Evolutionary conservation across 768 basidiomycete species (phyloP).

Genomic region (Hysterangium stoloniferum): DNA sequence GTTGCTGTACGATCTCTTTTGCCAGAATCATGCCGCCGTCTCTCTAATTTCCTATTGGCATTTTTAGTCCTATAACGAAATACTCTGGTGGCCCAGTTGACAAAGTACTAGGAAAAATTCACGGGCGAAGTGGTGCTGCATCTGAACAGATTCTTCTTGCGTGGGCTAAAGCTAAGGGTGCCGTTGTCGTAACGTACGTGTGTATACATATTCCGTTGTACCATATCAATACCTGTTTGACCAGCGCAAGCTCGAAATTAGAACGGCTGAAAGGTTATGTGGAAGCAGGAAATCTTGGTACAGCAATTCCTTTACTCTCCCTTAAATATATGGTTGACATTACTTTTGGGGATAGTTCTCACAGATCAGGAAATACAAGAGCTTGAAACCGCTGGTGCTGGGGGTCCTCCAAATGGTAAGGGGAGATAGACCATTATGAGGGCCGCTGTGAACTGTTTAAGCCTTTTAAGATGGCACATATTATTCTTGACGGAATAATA

Average conservation of each 20-base stretch:
- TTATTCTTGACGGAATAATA: no score
- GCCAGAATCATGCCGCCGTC: not conserved
- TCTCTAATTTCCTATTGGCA: not conserved
- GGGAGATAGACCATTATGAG: no score
- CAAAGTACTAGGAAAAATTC: conserved; percentile 19
- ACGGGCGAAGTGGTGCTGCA: conserved; percentile 17
- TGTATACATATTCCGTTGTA: not conserved
- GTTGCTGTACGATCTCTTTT: conserved; percentile 15
- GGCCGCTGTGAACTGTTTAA: no score
- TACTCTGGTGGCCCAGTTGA: conserved; percentile 25
- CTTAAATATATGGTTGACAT: no score
- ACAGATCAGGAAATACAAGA: conserved; percentile 41
- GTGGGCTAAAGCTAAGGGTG: conserved; percentile 24
- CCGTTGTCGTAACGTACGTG: conserved; percentile 17
- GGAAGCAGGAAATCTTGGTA: conserved; percentile 26
- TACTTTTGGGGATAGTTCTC: conserved; percentile 31
- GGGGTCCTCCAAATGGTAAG: no score
- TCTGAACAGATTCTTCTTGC: conserved; percentile 25
- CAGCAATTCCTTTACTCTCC: not conserved
- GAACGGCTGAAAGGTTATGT: conserved; percentile 31
- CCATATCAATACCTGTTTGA: not conserved
- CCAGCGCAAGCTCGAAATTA: conserved; percentile 18
- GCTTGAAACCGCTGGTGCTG: conserved; percentile 52
- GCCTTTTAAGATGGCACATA: no score
- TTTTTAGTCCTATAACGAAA: conserved; percentile 23